Evolutionary conservation across 495 filamentous ascomycete genomes (phyloP).

Genomic region (Immersiella caudata): DNA sequence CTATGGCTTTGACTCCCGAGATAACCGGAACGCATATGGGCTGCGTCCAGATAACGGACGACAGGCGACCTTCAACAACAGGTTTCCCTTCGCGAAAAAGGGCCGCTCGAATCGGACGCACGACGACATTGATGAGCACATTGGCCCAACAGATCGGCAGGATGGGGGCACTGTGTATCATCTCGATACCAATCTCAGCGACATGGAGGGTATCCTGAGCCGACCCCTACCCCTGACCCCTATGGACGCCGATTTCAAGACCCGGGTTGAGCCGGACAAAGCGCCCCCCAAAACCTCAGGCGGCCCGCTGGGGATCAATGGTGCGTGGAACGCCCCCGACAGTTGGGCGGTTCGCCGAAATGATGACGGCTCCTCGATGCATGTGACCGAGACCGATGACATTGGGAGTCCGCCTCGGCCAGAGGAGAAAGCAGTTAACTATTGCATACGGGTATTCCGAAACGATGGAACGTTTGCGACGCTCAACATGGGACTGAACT

Average conservation of each 20-base stretch:
- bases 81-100: conserved; percentile 55
- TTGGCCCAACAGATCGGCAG: conserved; percentile 49
- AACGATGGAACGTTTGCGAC: conserved; percentile 93
- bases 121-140: conserved; percentile 52
- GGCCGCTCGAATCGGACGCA: conserved; percentile 44
- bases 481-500: conserved; percentile 75
- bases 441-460: conserved; percentile 95
- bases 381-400: conserved; percentile 60
- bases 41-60: conserved; percentile 45
- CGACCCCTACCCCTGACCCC: conserved; percentile 64
- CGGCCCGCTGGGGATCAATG: conserved; percentile 33
- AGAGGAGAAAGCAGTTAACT: conserved; percentile 68
- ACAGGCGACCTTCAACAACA: conserved; percentile 63
- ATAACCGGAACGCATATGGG: conserved; percentile 22
- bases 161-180: conserved; percentile 56
- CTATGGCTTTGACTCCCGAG: conserved; percentile 25
- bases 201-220: conserved; percentile 83
- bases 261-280: conserved; percentile 52
- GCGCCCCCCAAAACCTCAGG: conserved; percentile 10
- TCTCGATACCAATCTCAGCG: conserved; percentile 79
- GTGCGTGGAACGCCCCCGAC: conserved; percentile 84
- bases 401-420: conserved; percentile 61
- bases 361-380: conserved; percentile 54
- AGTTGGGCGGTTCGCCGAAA: conserved; percentile 84
- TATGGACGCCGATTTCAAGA: conserved; percentile 56